A percentile compares a stretch with the other conserved stretches of the same genome.
phyloP scores from a whole-genome alignment of 257 asterid genomes.

The Oldenlandia corymbosa region DNA sequence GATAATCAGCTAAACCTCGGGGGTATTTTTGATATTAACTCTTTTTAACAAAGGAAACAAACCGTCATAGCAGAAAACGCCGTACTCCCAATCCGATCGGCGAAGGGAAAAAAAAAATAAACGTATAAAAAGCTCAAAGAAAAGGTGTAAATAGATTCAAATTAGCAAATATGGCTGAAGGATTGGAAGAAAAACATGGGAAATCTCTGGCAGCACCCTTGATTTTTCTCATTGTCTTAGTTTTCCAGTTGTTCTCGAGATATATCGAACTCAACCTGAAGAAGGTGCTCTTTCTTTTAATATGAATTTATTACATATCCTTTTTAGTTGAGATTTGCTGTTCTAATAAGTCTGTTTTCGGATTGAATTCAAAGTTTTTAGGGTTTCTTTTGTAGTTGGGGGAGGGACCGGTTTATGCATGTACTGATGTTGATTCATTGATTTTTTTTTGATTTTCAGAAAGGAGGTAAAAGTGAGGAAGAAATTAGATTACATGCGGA shows the following conservation, averaged over 20 bases:
- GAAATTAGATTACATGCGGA: too few species aligned
- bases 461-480: too few species aligned
- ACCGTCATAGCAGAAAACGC: too few species aligned
- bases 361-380: too few species aligned
- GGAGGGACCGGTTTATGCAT: too few species aligned
- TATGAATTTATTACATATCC: not conserved
- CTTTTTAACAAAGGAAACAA: too few species aligned
- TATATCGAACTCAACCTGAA: slow-evolving; percentile 48
- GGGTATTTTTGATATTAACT: too few species aligned
- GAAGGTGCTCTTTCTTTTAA: slow-evolving; percentile 33
- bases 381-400: too few species aligned
- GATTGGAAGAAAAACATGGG: slow-evolving; percentile 33
- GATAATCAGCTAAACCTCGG: too few species aligned
- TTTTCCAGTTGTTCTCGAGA: slow-evolving; percentile 53
- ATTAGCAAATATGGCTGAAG: slow-evolving; percentile 46
- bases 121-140: not conserved
- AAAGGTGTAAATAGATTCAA: not conserved
- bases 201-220: slow-evolving; percentile 71
- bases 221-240: slow-evolving; percentile 55
- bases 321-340: not conserved
- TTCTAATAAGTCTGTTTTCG: not conserved
- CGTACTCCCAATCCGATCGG: too few species aligned
- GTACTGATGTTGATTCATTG: too few species aligned
- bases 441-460: too few species aligned
- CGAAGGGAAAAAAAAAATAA: not conserved